Evolutionary conservation across 306 rosid genomes (phyloP), one percentile per base, ranked within the genome.

Genomic region (Casuarina cunninghamiana): DNA sequence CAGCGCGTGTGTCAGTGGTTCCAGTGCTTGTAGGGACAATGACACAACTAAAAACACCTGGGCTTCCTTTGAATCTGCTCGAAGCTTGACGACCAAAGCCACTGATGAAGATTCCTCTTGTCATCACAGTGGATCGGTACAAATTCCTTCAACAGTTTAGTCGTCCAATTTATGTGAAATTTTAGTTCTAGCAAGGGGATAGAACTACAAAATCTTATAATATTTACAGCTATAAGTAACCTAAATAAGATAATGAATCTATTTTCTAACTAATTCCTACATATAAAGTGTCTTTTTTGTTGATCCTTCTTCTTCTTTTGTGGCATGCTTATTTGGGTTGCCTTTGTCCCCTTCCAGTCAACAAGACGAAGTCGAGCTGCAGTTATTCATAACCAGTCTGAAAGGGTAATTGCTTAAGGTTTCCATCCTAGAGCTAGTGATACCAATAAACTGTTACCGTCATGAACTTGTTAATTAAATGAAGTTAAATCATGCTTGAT

Each of bases 341-440:
- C 12, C 4, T 26, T 26, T 26, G 70, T 79, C 19, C 84, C 81
- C 9, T 79, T 78, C 53, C 78, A 76, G n/a, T 75, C 89, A 35
- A 75, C 78, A 38, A 85, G 84, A 75, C 61, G 85, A 69, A 74
- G 53, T 75, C 72, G 93, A 75, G 58, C 81, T 38, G 93, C 91
- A 46, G 85, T 88, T 2, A n/a, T 62, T 17, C 93, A 89, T 80
- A 89, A 89, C 72, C 91, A 85, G 58, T 87, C 91, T 16, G 93
- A 89, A 78, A 75, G 91, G 84, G 93, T 86, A 84, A 60, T 6
- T 5, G 60, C 43, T 67, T 7, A 41, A 17, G 49, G 15, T 67
- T 50, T 42, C 49, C 71, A 17, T 66, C 6, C 15, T 41, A 39
- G 6, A 17, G 8, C 32, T 57, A 58, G 3, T 58, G 21, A 26